Evolutionary conservation across 352 stramenopile species (phyloP), one percentile per base, ranked within the genome.

Genomic region (Phytophthora sojae): DNA sequence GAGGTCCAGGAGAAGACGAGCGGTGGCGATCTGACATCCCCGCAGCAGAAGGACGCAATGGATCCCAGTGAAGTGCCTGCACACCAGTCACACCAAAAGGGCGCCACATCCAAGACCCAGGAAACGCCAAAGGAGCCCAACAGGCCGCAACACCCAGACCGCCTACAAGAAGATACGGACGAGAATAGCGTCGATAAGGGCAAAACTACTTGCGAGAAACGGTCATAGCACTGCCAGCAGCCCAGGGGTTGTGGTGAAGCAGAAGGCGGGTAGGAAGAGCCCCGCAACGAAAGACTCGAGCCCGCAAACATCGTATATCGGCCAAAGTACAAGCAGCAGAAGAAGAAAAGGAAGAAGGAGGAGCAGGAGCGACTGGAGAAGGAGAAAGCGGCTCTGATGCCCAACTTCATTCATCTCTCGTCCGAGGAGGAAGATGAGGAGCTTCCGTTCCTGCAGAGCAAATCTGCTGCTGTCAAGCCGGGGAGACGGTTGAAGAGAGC

Each of bases 341-440:
- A 42, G 11, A 9, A 42, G 11, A 17, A 42, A 11, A 12, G 17
- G 35, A 42, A 7, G 32, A 14, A 39, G 9, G 32, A 39, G 32
- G 6, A 39, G 32, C 32, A 39, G 32, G 7, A 14, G 32, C 32
- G 23, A 2, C 25, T 32, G 26, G 17, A 55, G 11, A 50, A 56
- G 29, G 19, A 49, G 12, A 37, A 56, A 32, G 26, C 6, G n/a
- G n/a, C 2, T 25, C 19, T 2, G n/a, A 51, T 68, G 52, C 17
- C 23, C 17, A 23, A 50, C 14, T 32, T 61, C 9, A 56, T 50
- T 39, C 39, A 52, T 12, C 57, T 64, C 29, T 26, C 45, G 5
- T 64, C 57, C 26, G 47, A 52, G 25, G 59, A 66, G 15, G 26
- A 54, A 53, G 62, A 58, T 15, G 53, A 57, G 4, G 53, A 64